Evolutionary conservation across 169 alveolate species (phyloP), one percentile per base, ranked within the genome.

Genomic region (Plasmodium falciparum): DNA sequence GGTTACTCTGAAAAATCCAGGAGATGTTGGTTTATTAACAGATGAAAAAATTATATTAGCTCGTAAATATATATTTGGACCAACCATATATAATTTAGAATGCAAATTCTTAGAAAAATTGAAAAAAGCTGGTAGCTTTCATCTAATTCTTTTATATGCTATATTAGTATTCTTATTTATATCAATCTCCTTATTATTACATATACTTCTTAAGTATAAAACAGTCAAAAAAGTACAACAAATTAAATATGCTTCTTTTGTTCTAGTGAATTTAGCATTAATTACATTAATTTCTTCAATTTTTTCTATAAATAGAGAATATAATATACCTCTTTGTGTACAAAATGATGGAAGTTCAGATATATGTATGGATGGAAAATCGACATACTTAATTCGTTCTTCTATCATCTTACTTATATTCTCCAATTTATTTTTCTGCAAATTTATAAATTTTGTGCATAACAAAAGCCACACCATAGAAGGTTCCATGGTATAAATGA

Each of bases 301-400:
- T n/a, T 85, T 71, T 70, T 85, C 76, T 8, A 65, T 85, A 6
- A 72, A 71, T 50, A 56, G 76, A n/a, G 74, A 29, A 29, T 85
- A 85, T 49, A 85, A 85, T 65, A 85, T 85, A 29, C 92, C 92
- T 2, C 66, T 85, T 17, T 85, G 92, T 71, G 92, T 85, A 1
- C 80, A 70, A 65, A 43, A n/a, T 47, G 92, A 85, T 58, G 92
- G 92, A 1, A 85, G 92, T n/a, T 70, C 92, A 0, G 92, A 70
- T n/a, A 85, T 70, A 9, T 85, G 92, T 45, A n/a, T 56, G 17
- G 88, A 72, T 61, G 92, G 92, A 3, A 13, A 33, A 15, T 85
- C 92, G 13, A 54, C 69, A 22, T 15, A 66, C 49, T 52, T 80
- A 11, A 80, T 80, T 2, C 90, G 90, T 13, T 43, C 90, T 0